A percentile compares a stretch with the other conserved stretches of the same genome.
Conservation (phyloP, 257 asterid species). For the Ilex asprella region DNA sequence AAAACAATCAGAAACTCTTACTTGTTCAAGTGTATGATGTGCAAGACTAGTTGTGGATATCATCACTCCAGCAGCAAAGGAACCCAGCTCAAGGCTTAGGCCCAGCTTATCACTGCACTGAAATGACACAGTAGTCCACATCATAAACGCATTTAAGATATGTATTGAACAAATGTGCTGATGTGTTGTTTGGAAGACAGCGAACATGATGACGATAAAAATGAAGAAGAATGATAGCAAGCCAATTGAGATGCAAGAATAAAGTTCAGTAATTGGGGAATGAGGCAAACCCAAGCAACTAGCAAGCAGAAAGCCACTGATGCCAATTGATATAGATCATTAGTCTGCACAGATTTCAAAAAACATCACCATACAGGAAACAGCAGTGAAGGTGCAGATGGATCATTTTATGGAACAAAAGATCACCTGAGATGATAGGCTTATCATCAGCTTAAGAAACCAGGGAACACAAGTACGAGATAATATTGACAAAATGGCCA, state of each 20-base stretch:
- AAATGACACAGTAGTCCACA: conserved; percentile 17
- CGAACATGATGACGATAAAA: neutral
- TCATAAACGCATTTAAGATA: conserved; percentile 1
- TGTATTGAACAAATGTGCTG: conserved; percentile 2
- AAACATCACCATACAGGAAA: conserved; percentile 21
- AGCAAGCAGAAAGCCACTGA: conserved; percentile 85
- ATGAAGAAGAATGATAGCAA: neutral
- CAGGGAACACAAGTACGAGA: conserved; percentile 63
- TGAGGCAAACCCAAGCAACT: conserved; percentile 75
- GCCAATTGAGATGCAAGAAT: conserved; percentile 1
- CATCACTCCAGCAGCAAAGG: conserved; percentile 94
- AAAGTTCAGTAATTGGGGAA: conserved; percentile 21
- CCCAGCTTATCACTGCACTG: conserved; percentile 92
- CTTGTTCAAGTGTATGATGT: conserved; percentile 84
- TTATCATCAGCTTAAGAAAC: conserved; percentile 75
- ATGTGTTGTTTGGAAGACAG: neutral
- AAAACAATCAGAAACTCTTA: conserved; percentile 9
- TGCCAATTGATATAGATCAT: conserved; percentile 82
- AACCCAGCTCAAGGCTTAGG: conserved; percentile 81
- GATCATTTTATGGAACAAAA: conserved; percentile 19
- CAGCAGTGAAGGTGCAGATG: conserved; percentile 6
- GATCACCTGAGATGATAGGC: conserved; percentile 73
- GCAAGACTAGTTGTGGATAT: conserved; percentile 79
- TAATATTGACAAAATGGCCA: conserved; percentile 42
- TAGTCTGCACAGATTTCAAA: conserved; percentile 57